These are phyloP conservation scores for Aspergillus jensenii DNA, from an alignment of 2,329 filamentous ascomycete species.

Conservation along the genomic window DNA sequence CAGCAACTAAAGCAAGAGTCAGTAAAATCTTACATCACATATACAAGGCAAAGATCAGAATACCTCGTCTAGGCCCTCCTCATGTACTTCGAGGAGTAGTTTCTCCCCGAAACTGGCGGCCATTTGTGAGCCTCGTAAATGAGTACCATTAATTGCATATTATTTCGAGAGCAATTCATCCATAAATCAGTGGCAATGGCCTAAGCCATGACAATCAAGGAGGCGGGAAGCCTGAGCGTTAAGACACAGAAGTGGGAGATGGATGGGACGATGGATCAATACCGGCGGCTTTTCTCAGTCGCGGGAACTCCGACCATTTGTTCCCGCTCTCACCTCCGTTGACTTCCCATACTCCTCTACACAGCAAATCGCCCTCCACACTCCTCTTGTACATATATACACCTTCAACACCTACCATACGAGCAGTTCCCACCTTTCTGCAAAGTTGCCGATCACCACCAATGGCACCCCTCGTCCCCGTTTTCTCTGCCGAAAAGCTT, in stretches of 20 bases:
- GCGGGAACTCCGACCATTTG: constrained; percentile 1
- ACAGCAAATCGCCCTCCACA: not conserved
- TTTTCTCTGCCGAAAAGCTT: constrained; percentile 55
- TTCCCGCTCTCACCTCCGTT: not conserved
- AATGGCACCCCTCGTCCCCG: constrained; percentile 58
- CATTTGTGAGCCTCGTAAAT: constrained; percentile 17
- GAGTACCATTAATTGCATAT: not conserved
- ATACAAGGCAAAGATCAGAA: constrained; percentile 1
- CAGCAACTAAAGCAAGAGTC: constrained; percentile 24
- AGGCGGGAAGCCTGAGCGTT: not conserved
- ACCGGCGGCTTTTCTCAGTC: not conserved
- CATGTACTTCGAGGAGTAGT: constrained; percentile 53
- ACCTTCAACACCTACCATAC: not conserved
- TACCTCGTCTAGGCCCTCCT: constrained; percentile 54
- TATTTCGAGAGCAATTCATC: not conserved
- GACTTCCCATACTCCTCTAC: not conserved
- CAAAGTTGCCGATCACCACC: not conserved
- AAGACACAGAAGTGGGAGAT: not conserved
- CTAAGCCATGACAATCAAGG: not conserved
- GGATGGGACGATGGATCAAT: not conserved
- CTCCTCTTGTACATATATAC: not conserved
- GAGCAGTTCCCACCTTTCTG: not conserved
- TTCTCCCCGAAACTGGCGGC: constrained; percentile 50
- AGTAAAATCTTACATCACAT: not conserved
- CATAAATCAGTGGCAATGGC: not conserved